phyloP scores from a whole-genome alignment of 345 rosid genomes.

The Pistacia integerrima region DNA sequence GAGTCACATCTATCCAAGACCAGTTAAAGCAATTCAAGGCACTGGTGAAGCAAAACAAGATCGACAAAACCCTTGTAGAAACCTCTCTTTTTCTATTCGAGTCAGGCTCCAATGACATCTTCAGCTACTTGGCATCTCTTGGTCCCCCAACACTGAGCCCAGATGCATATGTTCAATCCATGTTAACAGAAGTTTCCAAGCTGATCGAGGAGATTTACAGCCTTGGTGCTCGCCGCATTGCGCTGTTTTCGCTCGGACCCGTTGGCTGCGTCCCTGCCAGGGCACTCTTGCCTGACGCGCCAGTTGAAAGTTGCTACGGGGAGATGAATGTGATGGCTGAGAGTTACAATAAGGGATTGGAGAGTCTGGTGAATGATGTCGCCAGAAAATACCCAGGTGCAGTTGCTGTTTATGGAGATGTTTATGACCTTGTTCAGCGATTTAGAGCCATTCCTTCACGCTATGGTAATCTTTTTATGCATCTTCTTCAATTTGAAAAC shows the following conservation, averaged over 20 bases:
- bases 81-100: constrained; percentile 55
- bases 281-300: constrained; percentile 48
- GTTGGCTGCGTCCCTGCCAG: constrained; percentile 70
- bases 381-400: constrained; percentile 42
- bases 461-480: constrained; percentile 37
- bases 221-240: constrained; percentile 55
- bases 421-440: constrained; percentile 48
- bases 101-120: constrained; percentile 70
- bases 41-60: constrained; percentile 39
- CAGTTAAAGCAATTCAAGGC: constrained; percentile 55
- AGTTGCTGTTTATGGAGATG: constrained; percentile 49
- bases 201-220: constrained; percentile 39
- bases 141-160: constrained; percentile 35
- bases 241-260: constrained; percentile 56
- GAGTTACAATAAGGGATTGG: constrained; percentile 50
- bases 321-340: constrained; percentile 60
- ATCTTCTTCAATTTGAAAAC: background rate
- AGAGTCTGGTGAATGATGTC: constrained; percentile 39
- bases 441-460: constrained; percentile 45
- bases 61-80: constrained; percentile 27
- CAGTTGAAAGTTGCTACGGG: constrained; percentile 44
- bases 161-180: constrained; percentile 43
- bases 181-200: constrained; percentile 40
- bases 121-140: constrained; percentile 45
- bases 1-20: constrained; percentile 51